Base-by-base conservation (phyloP, 768 basidiomycete genomes). In the Agrocybe praecox region DNA sequence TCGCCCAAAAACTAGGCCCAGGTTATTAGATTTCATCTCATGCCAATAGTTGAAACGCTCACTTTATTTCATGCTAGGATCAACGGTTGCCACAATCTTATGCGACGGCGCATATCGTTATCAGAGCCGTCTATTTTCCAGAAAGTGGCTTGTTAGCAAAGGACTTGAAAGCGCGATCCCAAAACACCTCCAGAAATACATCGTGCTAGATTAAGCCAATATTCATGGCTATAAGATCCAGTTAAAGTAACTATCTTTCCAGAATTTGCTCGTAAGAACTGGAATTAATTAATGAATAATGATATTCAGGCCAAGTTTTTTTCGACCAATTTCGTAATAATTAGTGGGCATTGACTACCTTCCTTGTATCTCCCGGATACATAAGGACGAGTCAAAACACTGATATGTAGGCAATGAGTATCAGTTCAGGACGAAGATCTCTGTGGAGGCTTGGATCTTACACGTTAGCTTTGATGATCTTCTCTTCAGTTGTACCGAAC, bases 31-130 rank as follows among this genome's bases (percentile, higher is more conserved):
- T 49, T 46, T 43, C 52, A 5, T n/a, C 43, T 50, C n/a, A 3
- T 34, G 19, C 14, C 17, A 2, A 10, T n/a, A 29, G 46, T 43
- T 32, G 26, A 23, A 46, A 17, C 15, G 55, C 52, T 34, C 32
- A 59, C 51, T 19, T 17, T 46, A 21, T 34, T 45, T 26, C 7
- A 26, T 23, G 24, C 8, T 58, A 94, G 92, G 91, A 33, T 89
- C 89, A 19, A 92, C 81, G 15, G 79, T 98, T 24, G 94, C 87
- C 1, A 99, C 97, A 5, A 81, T 98, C 51, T 74, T 99, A 36
- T 93, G 90, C 70, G 97, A 99, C 68, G 97, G 96, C 7, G 97
- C 97, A 45, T 96, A 98, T 67, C 84, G 97, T 67, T 97, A 99
- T 68, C 97, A 98, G 75, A 96, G 92, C 58, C 84, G 97, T 11